A percentile compares a stretch with the other conserved stretches of the same genome.
These are phyloP conservation scores for Paraconiothyrium brasiliense DNA, from an alignment of 2,329 filamentous ascomycete species.

Conservation along the genomic window DNA sequence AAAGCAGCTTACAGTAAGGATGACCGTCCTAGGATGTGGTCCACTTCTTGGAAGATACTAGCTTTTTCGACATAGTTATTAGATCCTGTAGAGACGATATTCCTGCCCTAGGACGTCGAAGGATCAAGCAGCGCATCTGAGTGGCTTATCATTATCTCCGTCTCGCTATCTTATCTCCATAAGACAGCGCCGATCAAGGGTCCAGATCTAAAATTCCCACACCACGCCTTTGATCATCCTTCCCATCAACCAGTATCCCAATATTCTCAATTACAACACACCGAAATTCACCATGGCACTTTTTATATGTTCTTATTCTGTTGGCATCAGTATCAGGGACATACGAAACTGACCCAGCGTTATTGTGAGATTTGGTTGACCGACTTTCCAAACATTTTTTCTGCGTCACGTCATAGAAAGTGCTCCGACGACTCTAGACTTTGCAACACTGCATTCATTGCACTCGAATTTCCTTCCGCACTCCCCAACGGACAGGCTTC, in stretches of 20 bases:
- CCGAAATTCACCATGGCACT: conserved; percentile 31
- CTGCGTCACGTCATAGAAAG: conserved; percentile 24
- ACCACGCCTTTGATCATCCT: neutral
- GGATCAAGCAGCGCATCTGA: too few species aligned
- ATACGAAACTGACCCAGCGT: conserved; percentile 40
- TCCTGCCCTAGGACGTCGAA: too few species aligned
- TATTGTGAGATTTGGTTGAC: conserved; percentile 14
- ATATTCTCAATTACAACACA: conserved; percentile 38
- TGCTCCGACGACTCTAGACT: neutral
- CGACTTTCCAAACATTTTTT: conserved; percentile 13
- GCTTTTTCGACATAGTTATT: too few species aligned
- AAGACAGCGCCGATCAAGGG: neutral
- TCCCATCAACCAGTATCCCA: neutral
- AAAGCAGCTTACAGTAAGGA: too few species aligned
- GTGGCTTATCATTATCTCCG: neutral
- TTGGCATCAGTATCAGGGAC: conserved; percentile 40
- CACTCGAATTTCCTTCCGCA: neutral
- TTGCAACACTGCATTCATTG: neutral
- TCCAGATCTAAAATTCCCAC: conserved; percentile 9
- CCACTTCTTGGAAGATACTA: too few species aligned
- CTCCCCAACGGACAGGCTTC: neutral
- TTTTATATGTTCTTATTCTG: conserved; percentile 36
- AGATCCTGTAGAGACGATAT: too few species aligned
- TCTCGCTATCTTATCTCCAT: conserved; percentile 6
- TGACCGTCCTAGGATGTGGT: too few species aligned